These are phyloP conservation scores for Diaporthe citrichinensis DNA, from an alignment of 2,329 filamentous ascomycete species.

Conservation along the genomic window DNA sequence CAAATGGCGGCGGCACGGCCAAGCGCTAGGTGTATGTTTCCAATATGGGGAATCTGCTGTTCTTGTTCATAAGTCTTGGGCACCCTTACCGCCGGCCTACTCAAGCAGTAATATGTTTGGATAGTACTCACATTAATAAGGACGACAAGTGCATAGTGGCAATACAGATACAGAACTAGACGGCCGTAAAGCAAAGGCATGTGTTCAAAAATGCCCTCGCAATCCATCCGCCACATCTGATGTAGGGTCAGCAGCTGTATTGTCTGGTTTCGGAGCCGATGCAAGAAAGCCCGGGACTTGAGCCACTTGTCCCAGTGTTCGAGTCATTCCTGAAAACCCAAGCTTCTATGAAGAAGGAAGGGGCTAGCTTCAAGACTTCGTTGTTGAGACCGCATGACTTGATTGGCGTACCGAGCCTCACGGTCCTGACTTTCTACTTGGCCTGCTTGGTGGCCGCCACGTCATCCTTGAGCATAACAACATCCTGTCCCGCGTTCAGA, in stretches of 20 bases:
- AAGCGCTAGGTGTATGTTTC: slow-evolving; percentile 18
- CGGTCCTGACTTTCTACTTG: not conserved
- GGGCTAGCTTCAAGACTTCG: not conserved
- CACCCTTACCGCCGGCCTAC: not conserved
- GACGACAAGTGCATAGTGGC: not conserved
- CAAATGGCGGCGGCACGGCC: slow-evolving; percentile 14
- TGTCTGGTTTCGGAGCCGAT: not conserved
- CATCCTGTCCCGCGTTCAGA: not conserved
- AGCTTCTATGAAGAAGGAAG: not conserved
- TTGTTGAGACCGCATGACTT: not conserved
- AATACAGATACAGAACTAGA: too few species aligned
- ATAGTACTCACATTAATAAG: not conserved
- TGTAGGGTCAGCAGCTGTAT: not conserved
- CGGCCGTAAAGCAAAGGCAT: not conserved
- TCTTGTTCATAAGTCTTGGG: not conserved
- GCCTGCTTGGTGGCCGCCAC: not conserved
- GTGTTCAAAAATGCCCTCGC: not conserved
- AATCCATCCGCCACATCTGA: not conserved
- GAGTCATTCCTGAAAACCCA: slow-evolving; percentile 7
- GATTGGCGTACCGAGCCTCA: slow-evolving; percentile 12
- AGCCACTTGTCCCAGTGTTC: not conserved
- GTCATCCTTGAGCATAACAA: not conserved
- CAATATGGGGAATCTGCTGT: not conserved
- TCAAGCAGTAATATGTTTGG: too few species aligned
- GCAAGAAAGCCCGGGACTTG: not conserved